phyloP scores from a whole-genome alignment of 805 yeast species.

The Komagataella phaffii region DNA sequence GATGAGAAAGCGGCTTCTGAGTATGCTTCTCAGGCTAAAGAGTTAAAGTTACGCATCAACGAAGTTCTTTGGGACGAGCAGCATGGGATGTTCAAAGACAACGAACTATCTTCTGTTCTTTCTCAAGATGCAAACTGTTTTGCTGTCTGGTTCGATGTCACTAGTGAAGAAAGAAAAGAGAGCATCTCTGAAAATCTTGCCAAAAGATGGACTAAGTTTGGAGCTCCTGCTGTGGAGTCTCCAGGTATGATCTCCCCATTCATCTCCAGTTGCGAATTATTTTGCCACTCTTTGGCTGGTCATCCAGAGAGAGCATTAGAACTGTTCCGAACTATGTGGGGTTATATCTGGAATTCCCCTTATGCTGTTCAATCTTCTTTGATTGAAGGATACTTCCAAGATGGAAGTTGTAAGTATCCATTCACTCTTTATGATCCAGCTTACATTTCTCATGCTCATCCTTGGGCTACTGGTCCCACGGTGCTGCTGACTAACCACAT shows the following conservation, averaged over 20 bases:
- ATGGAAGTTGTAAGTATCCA: slow-evolving; percentile 5
- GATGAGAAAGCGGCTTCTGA: not conserved
- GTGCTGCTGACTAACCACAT: slow-evolving; percentile 3
- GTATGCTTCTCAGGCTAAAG: not conserved
- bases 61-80: slow-evolving; percentile 3
- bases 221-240: slow-evolving; percentile 4
- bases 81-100: slow-evolving; percentile 3
- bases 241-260: slow-evolving; percentile 5
- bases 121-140: slow-evolving; percentile 5
- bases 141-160: slow-evolving; percentile 1
- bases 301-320: slow-evolving; percentile 4
- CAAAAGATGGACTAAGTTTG: slow-evolving; percentile 4
- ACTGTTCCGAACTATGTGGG: slow-evolving; percentile 5
- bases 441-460: slow-evolving; percentile 5
- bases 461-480: slow-evolving; percentile 5
- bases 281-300: slow-evolving; percentile 3
- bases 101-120: slow-evolving; percentile 3
- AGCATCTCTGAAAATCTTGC: slow-evolving; percentile 3
- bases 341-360: slow-evolving; percentile 6
- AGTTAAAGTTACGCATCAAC: slow-evolving; percentile 2
- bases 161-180: slow-evolving; percentile 1
- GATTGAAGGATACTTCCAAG: slow-evolving; percentile 5
- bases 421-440: slow-evolving; percentile 4
- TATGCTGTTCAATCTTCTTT: slow-evolving; percentile 5
- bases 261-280: slow-evolving; percentile 3